Percentiles rank a stretch among this genome's conserved stretches.
Evolutionary conservation across 805 yeast genomes (phyloP).

Genomic region (Isabelozyma heimii): DNA sequence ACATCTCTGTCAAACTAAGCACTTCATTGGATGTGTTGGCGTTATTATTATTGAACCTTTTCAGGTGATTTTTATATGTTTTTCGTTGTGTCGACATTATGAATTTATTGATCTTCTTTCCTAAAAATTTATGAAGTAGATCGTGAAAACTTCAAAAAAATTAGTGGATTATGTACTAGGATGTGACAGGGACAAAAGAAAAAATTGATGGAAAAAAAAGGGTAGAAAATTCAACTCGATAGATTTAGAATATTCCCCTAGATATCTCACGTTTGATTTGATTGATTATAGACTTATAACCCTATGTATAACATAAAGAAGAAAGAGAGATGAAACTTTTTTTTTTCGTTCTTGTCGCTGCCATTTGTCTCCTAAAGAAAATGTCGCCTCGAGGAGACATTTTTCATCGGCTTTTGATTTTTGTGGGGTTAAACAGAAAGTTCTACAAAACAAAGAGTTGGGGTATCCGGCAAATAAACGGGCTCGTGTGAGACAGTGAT

Average conservation of each 20-base stretch:
- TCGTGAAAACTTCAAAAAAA: background rate
- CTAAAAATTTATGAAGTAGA: background rate
- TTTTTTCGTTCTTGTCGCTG: background rate
- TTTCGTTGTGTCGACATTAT: conserved; percentile 30
- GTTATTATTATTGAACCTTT: conserved; percentile 33
- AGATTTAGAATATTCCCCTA: background rate
- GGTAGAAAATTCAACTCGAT: background rate
- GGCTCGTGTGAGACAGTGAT: too few relatives aligned
- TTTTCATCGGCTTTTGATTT: background rate
- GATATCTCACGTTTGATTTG: background rate
- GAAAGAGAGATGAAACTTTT: background rate
- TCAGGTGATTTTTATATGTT: conserved; percentile 46
- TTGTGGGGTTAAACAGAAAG: too few relatives aligned
- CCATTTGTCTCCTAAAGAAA: background rate
- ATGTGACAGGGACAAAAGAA: background rate
- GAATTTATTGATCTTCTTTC: background rate
- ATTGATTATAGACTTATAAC: background rate
- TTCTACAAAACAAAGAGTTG: too few relatives aligned
- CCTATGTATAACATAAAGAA: background rate
- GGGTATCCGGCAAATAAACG: too few relatives aligned
- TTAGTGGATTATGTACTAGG: background rate
- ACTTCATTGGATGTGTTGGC: conserved; percentile 24
- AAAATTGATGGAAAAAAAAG: background rate
- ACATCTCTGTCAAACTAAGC: conserved; percentile 75
- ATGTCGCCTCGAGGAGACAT: background rate